Evolutionary conservation across 73 alveolate genomes (phyloP).

Genomic region (Paramecium pentaurelia): DNA sequence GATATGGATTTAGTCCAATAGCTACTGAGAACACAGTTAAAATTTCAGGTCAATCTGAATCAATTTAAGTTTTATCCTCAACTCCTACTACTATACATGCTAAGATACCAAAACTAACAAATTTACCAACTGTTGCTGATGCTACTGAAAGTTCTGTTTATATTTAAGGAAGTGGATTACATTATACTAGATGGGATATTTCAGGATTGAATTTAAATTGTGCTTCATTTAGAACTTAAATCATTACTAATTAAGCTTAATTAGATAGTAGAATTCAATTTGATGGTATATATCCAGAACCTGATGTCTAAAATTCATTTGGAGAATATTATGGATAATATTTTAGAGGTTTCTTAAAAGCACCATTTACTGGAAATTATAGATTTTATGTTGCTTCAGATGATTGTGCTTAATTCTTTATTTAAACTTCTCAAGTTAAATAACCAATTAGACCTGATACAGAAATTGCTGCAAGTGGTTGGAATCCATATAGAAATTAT

Average conservation of each 20-base stretch:
- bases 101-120: not conserved
- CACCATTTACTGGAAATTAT: constrained; percentile 29
- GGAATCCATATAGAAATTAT: not conserved
- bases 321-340: constrained; percentile 14
- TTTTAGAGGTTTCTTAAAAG: constrained; percentile 26
- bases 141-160: not conserved
- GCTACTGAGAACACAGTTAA: not conserved
- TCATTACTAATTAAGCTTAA: not conserved
- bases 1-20: not conserved
- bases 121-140: not conserved
- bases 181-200: not conserved
- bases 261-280: not conserved
- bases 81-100: not conserved
- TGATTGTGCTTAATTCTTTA: not conserved
- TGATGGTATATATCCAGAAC: constrained; percentile 17
- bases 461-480: not conserved
- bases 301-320: not conserved
- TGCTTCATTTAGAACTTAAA: not conserved
- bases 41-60: not conserved
- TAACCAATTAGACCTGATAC: not conserved
- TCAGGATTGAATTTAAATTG: not conserved
- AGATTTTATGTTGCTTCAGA: constrained; percentile 6
- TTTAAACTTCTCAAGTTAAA: not conserved
- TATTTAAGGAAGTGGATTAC: constrained; percentile 17
- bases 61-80: not conserved